phyloP scores from a whole-genome alignment of 1,284 basidiomycete species.

The Heterobasidion irregulare region DNA sequence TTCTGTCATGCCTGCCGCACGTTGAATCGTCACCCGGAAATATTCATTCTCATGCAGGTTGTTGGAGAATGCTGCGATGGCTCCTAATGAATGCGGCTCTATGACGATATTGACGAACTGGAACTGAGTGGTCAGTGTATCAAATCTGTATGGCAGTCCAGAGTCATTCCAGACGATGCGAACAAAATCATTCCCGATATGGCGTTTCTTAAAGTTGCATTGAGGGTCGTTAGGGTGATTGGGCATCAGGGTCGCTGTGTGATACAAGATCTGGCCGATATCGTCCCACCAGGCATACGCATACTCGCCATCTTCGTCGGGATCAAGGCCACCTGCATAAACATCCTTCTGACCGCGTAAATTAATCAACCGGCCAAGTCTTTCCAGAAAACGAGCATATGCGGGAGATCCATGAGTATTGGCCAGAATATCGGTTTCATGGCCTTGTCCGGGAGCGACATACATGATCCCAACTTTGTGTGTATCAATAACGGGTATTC shows the following conservation, averaged over 20 bases:
- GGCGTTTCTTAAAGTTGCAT: constrained; percentile 80
- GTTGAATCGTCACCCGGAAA: constrained; percentile 86
- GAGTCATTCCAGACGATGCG: constrained; percentile 98
- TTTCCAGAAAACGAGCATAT: constrained; percentile 89
- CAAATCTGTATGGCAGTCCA: constrained; percentile 80
- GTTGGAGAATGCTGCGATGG: constrained; percentile 74
- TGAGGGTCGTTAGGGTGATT: constrained; percentile 59
- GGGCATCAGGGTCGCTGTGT: constrained; percentile 97
- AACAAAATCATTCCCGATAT: constrained; percentile 93
- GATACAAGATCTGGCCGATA: constrained; percentile 92
- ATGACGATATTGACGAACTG: constrained; percentile 98
- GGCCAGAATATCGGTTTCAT: constrained; percentile 81
- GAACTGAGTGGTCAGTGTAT: constrained; percentile 89
- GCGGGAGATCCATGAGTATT: constrained; percentile 93
- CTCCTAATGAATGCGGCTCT: constrained; percentile 84
- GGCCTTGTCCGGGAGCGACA: constrained; percentile 85
- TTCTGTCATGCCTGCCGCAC: constrained; percentile 81
- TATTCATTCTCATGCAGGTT: constrained; percentile 81
- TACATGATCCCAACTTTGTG: constrained; percentile 97
- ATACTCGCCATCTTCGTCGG: constrained; percentile 86
- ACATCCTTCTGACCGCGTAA: constrained; percentile 90
- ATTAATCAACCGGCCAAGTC: constrained; percentile 83
- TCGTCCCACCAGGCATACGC: constrained; percentile 99
- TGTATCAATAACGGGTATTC: constrained; percentile 93
- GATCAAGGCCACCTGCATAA: constrained; percentile 90